Conservation (phyloP, 371 early-diverging fungal species). For the Chytridium lagenaria region DNA sequence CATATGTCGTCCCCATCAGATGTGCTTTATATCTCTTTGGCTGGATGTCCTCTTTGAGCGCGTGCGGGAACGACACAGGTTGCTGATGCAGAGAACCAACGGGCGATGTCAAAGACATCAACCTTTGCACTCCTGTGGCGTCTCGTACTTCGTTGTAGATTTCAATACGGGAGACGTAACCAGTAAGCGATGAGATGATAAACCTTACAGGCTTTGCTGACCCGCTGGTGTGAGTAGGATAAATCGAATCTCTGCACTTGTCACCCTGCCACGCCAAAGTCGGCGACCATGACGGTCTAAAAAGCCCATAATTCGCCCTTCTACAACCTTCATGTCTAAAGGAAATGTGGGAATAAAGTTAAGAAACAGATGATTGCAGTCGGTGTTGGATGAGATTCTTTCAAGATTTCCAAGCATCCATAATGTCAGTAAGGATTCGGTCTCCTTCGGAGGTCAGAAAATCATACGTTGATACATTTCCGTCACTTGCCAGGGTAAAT, state of each 20-base stretch:
- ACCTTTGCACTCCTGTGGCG: conserved; percentile 53
- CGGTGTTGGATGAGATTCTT: conserved; percentile 87
- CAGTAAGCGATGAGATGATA: conserved; percentile 88
- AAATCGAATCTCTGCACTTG: conserved; percentile 94
- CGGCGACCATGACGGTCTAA: conserved; percentile 93
- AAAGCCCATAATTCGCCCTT: conserved; percentile 83
- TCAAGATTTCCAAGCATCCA: conserved; percentile 94
- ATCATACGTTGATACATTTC: conserved; percentile 71
- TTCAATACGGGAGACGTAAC: conserved; percentile 89
- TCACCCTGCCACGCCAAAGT: conserved; percentile 93
- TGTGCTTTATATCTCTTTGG: conserved; percentile 97
- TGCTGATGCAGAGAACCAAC: conserved; percentile 86
- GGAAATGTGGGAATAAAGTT: conserved; percentile 97
- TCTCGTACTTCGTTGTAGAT: conserved; percentile 82
- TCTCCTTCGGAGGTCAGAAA: conserved; percentile 93
- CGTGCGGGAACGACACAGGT: conserved; percentile 83
- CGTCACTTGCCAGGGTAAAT: conserved; percentile 68
- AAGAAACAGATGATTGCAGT: conserved; percentile 97
- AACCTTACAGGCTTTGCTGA: conserved; percentile 77
- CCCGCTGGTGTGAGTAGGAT: conserved; percentile 42
- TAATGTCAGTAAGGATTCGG: conserved; percentile 87
- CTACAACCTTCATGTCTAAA: conserved; percentile 83
- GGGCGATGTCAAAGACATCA: conserved; percentile 71
- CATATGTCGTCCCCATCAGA: conserved; percentile 96
- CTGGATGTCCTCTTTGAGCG: conserved; percentile 94